These are phyloP conservation scores for Bruguiera parviflora DNA, from an alignment of 345 rosid genomes.

Conservation along the genomic window DNA sequence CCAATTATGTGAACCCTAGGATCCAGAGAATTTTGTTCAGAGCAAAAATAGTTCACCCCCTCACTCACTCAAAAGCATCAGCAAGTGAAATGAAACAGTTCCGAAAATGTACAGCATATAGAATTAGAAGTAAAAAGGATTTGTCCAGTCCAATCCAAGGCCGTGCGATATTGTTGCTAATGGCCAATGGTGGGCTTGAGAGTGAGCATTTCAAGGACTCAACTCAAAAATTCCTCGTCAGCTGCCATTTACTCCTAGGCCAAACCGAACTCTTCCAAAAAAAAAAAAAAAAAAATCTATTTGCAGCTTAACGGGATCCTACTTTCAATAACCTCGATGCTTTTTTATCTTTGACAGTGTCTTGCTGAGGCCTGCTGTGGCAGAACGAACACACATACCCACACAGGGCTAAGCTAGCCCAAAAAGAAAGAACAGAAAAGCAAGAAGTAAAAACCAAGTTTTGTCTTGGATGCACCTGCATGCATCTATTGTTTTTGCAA, in stretches of 20 bases:
- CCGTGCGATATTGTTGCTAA: neutral
- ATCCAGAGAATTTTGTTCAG: too few relatives aligned
- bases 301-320: conserved; percentile 5
- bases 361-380: neutral
- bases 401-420: neutral
- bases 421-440: conserved; percentile 31
- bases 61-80: too few relatives aligned
- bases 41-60: too few relatives aligned
- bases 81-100: too few relatives aligned
- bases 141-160: neutral
- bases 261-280: neutral
- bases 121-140: neutral
- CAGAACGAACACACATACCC: neutral
- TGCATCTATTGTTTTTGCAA: conserved; percentile 14
- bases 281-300: neutral
- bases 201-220: neutral
- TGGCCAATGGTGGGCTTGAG: neutral
- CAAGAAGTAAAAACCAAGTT: conserved; percentile 20
- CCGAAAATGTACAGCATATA: neutral
- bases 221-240: neutral
- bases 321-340: conserved; percentile 23
- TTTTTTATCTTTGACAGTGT: conserved; percentile 18
- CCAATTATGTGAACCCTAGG: too few relatives aligned
- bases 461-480: conserved; percentile 38
- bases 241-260: neutral